Base-by-base conservation (phyloP, 768 basidiomycete genomes). In the Daedalea quercina region DNA sequence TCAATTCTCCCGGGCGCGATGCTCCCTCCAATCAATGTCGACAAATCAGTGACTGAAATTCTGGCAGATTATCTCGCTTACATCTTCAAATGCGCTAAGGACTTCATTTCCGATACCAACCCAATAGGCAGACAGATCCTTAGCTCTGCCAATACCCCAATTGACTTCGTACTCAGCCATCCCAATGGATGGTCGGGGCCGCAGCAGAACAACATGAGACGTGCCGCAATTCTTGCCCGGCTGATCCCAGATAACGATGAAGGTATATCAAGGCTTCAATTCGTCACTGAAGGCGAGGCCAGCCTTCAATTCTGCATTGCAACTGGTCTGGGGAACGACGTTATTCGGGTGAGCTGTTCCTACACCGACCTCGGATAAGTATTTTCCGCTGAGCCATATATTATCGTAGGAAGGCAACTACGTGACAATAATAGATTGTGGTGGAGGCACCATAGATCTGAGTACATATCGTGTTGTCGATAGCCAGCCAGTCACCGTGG, bases 111-210 rank as follows among this genome's bases (percentile, higher is more conserved):
- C 26, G 76, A 80, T 23, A 70, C 72, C 2, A 74, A 78, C 37
- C 60, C 68, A 0, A 72, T 68, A 52, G 80, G 81, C 1, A 56
- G 35, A 13, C 65, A 68, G 11, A 57, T 81, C 2, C 81, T 78
- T 80, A 61, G 59, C 9, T 73, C 71, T 6, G 68, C 75, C 55
- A 57, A 65, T 13, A 65, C 55, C 8, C 28, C 28, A 6, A 73
- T 78, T 24, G 73, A 81, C 28, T 79, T 76, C 53, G 71, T 85
- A 4, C 71, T 85, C 15, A 74, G 75, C 1, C 82, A 84, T 57
- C 83, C 83, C 3, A 84, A 84, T 56, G 82, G 80, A 0, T 85
- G 83, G 83, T 82, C 78, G 55, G 79, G 80, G 0, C 65, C 63
- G 1, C 83, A 85, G 57, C 84, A 85, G 55, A 67, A 66, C 22